Percentiles rank a stretch among this genome's conserved stretches.
Conservation (phyloP, 2,329 filamentous ascomycete species). For the Peltaster fructicola region DNA sequence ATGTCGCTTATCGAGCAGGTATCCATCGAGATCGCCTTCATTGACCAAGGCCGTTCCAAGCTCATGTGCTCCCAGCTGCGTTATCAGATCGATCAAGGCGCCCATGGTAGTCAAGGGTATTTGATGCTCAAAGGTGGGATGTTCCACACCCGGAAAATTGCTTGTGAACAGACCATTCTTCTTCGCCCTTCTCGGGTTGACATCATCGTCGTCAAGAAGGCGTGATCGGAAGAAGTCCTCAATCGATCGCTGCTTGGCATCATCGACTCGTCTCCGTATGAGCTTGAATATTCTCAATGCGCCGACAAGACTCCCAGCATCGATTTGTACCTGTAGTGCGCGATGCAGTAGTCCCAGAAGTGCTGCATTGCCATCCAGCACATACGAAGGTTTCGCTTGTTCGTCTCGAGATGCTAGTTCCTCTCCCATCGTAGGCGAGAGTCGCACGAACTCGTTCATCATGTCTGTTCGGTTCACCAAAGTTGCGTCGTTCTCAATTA, state of each 20-base stretch:
- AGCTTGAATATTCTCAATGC: slow-evolving; percentile 21
- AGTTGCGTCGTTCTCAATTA: slow-evolving; percentile 32
- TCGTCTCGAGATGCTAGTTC: slow-evolving; percentile 22
- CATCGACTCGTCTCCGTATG: slow-evolving; percentile 25
- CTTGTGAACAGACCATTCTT: slow-evolving; percentile 11
- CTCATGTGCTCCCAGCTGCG: too few relatives aligned
- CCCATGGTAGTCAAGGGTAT: slow-evolving; percentile 32
- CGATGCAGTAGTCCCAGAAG: slow-evolving; percentile 26
- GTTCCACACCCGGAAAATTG: slow-evolving; percentile 22
- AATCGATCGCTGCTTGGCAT: slow-evolving; percentile 25
- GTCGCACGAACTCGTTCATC: slow-evolving; percentile 20
- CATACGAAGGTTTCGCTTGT: slow-evolving; percentile 20
- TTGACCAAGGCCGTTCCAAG: slow-evolving; percentile 1
- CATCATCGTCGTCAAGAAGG: slow-evolving; percentile 7
- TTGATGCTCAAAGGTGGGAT: slow-evolving; percentile 26
- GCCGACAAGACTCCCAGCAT: slow-evolving; percentile 20
- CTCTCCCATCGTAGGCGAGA: slow-evolving; percentile 24
- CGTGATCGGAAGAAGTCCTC: slow-evolving; percentile 22
- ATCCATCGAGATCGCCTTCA: background rate
- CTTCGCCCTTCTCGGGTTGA: background rate
- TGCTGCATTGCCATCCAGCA: slow-evolving; percentile 27
- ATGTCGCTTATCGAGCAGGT: slow-evolving; percentile 24
- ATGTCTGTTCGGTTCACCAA: slow-evolving; percentile 27
- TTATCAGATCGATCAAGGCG: slow-evolving; percentile 18
- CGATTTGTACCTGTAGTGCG: slow-evolving; percentile 23